These are phyloP conservation scores for Monosporozyma aquatica DNA, from an alignment of 805 yeast genomes.

Conservation along the genomic window DNA sequence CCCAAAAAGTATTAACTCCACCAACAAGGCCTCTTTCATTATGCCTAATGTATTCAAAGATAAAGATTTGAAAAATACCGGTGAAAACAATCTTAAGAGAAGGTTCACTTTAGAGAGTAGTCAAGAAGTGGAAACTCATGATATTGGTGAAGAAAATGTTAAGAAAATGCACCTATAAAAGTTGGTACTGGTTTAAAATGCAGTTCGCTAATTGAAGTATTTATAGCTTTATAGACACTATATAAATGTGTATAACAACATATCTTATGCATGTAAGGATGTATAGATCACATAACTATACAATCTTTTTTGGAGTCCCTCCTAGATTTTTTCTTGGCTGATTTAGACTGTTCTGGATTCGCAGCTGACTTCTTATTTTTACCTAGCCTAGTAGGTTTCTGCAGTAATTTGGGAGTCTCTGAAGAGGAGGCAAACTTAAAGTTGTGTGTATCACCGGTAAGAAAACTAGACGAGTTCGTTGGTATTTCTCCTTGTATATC, in stretches of 20 bases:
- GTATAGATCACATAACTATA: conserved; percentile 10
- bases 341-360: neutral
- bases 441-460: neutral
- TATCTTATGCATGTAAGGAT: conserved; percentile 4
- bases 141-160: neutral
- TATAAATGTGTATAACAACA: conserved; percentile 9
- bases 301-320: conserved; percentile 8
- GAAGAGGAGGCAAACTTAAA: conserved; percentile 2
- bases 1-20: conserved; percentile 22
- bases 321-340: neutral
- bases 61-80: neutral
- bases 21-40: conserved; percentile 12
- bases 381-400: neutral
- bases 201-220: neutral
- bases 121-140: neutral
- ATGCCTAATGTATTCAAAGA: conserved; percentile 7
- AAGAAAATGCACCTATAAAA: conserved; percentile 3
- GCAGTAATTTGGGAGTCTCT: conserved; percentile 1
- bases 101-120: conserved; percentile 12
- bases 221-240: neutral
- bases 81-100: conserved; percentile 17
- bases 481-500: no score
- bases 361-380: neutral
- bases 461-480: neutral
- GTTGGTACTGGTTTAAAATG: no score